Evolutionary conservation across 2,329 filamentous ascomycete genomes (phyloP).

Genomic region (Trichoderma sp.): DNA sequence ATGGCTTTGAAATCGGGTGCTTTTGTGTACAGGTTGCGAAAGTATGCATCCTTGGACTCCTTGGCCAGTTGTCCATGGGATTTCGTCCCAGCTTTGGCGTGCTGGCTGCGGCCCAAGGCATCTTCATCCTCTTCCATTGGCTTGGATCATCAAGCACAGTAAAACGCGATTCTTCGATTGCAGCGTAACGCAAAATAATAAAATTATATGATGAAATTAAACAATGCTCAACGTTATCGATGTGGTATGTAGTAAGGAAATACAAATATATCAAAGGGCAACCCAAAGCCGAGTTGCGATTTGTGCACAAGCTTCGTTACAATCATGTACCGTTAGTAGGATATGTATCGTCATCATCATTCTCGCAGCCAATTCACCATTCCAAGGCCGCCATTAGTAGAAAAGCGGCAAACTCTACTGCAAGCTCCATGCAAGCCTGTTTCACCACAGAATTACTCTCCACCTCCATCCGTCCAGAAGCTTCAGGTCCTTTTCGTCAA

Average conservation of each 20-base stretch:
- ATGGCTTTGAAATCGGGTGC: constrained; percentile 45
- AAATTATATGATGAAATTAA: not conserved
- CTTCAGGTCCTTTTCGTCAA: constrained; percentile 49
- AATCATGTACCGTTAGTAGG: constrained; percentile 32
- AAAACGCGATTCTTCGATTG: not conserved
- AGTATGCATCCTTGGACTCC: constrained; percentile 31
- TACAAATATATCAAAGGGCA: not conserved
- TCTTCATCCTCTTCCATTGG: not conserved
- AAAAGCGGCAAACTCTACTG: not conserved
- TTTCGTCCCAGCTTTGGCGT: not conserved
- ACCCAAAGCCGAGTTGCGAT: not conserved
- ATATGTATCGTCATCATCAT: constrained; percentile 21
- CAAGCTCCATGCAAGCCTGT: not conserved
- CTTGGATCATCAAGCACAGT: not conserved
- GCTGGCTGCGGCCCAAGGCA: not conserved
- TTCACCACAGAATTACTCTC: constrained; percentile 46
- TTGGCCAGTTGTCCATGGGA: not conserved
- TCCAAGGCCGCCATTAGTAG: not conserved
- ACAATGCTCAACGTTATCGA: not conserved
- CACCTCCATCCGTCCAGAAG: constrained; percentile 54
- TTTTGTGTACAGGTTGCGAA: constrained; percentile 39
- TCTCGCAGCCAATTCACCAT: not conserved
- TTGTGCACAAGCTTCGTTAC: constrained; percentile 28
- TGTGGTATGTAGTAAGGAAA: not conserved
- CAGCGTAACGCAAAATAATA: not conserved